These are phyloP conservation scores for Tarenaya hassleriana DNA, from an alignment of 345 rosid genomes.

Conservation along the genomic window DNA sequence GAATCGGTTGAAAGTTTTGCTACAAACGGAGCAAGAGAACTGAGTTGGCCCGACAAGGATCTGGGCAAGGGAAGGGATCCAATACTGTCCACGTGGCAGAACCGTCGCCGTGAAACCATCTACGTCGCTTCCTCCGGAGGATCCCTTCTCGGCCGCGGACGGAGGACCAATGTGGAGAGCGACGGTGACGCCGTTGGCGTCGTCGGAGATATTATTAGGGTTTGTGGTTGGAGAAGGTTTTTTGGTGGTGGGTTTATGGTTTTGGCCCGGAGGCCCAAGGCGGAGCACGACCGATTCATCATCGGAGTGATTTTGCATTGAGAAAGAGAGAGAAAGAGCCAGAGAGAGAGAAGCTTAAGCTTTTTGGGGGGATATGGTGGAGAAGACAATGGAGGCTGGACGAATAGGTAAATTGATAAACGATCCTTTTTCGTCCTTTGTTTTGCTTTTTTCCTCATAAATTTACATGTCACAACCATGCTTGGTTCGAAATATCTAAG, in stretches of 20 bases:
- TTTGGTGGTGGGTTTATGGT: conserved; percentile 25
- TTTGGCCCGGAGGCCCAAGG: conserved; percentile 71
- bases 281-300: conserved; percentile 67
- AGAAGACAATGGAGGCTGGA: conserved; percentile 39
- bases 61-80: conserved; percentile 88
- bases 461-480: conserved; percentile 22
- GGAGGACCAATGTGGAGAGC: conserved; percentile 71
- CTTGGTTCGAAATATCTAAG: conserved; percentile 10
- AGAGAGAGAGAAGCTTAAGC: conserved; percentile 20
- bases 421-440: conserved; percentile 22
- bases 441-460: conserved; percentile 18
- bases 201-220: conserved; percentile 13
- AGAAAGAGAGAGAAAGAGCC: conserved; percentile 19
- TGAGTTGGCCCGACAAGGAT: conserved; percentile 92
- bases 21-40: conserved; percentile 87
- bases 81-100: conserved; percentile 42
- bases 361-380: conserved; percentile 32
- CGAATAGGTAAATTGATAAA: conserved; percentile 24
- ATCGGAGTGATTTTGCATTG: conserved; percentile 48
- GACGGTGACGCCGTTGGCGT: conserved; percentile 47
- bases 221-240: conserved; percentile 16
- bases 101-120: conserved; percentile 23
- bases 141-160: conserved; percentile 22
- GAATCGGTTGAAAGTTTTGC: conserved; percentile 78
- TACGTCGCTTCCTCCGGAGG: conserved; percentile 27